These are phyloP conservation scores for Plicaturopsis crispa DNA, from an alignment of 768 basidiomycete species.

Conservation along the genomic window DNA sequence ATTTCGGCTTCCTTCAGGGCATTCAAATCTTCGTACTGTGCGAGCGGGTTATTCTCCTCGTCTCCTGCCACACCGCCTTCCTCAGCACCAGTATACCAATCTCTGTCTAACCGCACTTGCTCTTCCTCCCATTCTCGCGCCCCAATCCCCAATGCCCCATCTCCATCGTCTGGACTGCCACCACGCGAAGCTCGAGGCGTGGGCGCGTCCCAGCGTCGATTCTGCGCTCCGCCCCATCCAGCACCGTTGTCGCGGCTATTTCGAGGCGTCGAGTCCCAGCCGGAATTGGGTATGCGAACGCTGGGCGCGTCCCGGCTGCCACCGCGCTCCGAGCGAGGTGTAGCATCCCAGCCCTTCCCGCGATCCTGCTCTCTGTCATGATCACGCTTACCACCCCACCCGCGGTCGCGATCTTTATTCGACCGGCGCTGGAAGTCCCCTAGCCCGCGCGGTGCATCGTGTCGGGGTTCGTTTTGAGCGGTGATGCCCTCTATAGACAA, in stretches of 20 bases:
- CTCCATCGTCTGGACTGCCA: constrained; percentile 64
- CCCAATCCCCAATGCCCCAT: constrained; percentile 57
- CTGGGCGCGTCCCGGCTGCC: constrained; percentile 62
- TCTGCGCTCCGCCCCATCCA: constrained; percentile 53
- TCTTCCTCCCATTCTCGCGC: constrained; percentile 96
- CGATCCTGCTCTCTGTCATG: constrained; percentile 17
- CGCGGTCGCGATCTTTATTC: constrained; percentile 61
- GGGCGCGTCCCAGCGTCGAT: constrained; percentile 73
- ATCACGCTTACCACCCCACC: constrained; percentile 38
- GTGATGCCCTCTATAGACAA: constrained; percentile 81
- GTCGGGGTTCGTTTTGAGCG: constrained; percentile 46
- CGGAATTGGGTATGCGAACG: constrained; percentile 84
- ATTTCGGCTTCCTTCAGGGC: constrained; percentile 66
- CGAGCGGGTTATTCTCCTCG: constrained; percentile 87
- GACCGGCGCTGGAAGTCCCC: constrained; percentile 91
- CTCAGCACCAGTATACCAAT: constrained; percentile 94
- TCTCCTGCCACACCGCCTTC: constrained; percentile 82
- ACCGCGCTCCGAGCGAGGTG: constrained; percentile 51
- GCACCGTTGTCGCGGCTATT: constrained; percentile 42
- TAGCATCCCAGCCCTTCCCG: constrained; percentile 46
- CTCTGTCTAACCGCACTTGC: constrained; percentile 82
- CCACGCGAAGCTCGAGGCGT: constrained; percentile 66
- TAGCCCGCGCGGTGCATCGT: constrained; percentile 66
- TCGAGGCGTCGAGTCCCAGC: constrained; percentile 92
- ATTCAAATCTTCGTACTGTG: constrained; percentile 86